Evolutionary conservation across 192 early-diverging fungal genomes (phyloP).

Genomic region (Bifiguratus adelaidae): DNA sequence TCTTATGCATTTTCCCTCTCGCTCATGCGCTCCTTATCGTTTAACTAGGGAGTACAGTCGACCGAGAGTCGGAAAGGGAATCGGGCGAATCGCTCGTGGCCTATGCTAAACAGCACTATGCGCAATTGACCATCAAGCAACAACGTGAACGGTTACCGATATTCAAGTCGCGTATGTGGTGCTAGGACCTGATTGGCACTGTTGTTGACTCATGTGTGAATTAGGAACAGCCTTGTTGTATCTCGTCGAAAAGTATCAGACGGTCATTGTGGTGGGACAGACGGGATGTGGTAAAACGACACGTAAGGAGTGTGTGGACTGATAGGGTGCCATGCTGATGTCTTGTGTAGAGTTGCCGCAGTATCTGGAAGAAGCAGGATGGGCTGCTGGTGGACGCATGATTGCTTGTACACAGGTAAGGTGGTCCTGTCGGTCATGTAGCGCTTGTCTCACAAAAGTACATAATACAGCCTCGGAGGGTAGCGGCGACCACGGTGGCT

Average conservation of each 20-base stretch:
- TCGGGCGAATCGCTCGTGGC: conserved; percentile 29
- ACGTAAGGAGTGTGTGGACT: conserved; percentile 47
- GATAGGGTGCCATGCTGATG: neutral
- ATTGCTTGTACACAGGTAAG: conserved; percentile 68
- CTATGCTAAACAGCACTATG: conserved; percentile 32
- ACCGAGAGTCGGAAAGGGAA: conserved; percentile 52
- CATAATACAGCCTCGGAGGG: conserved; percentile 41
- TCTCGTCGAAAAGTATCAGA: conserved; percentile 52
- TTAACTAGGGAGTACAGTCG: conserved; percentile 42
- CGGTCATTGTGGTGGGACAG: conserved; percentile 63
- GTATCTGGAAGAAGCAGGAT: conserved; percentile 66
- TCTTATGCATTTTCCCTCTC: too few species aligned
- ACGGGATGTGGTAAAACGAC: conserved; percentile 81
- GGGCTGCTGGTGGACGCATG: conserved; percentile 45
- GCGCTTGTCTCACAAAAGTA: neutral
- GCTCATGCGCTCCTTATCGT: neutral
- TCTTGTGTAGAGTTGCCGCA: conserved; percentile 59
- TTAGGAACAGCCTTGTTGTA: conserved; percentile 49
- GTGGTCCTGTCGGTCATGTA: conserved; percentile 3
- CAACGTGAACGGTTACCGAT: conserved; percentile 81
- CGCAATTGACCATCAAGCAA: conserved; percentile 60
- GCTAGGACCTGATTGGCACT: neutral
- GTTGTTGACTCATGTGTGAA: neutral
- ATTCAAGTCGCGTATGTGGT: conserved; percentile 61
- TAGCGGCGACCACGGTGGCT: conserved; percentile 64